Percentiles rank a stretch among this genome's conserved stretches.
These are phyloP conservation scores for Yamadazyma laniorum DNA, from an alignment of 805 yeast species.

Conservation along the genomic window DNA sequence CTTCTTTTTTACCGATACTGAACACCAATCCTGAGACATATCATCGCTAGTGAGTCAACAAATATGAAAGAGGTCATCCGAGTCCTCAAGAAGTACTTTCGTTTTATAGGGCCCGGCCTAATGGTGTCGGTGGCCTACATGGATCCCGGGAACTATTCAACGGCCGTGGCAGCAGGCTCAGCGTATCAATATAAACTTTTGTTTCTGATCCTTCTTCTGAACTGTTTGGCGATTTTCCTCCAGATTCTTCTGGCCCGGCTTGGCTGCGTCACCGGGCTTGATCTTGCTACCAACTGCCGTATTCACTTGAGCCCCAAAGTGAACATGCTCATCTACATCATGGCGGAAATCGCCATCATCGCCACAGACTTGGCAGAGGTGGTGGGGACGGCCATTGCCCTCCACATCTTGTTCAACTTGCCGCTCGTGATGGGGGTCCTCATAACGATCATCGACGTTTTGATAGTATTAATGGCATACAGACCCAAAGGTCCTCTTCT, in stretches of 20 bases:
- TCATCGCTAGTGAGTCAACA: too few relatives aligned
- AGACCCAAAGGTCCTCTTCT: conserved; percentile 70
- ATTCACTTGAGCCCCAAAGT: conserved; percentile 65
- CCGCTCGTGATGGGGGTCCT: conserved; percentile 76
- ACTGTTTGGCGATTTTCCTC: conserved; percentile 76
- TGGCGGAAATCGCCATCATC: conserved; percentile 84
- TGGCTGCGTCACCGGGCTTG: conserved; percentile 88
- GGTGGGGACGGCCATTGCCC: conserved; percentile 86
- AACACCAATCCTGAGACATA: too few relatives aligned
- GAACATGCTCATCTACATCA: conserved; percentile 58
- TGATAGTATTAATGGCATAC: conserved; percentile 75
- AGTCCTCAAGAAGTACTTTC: conserved; percentile 13
- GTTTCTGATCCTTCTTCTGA: conserved; percentile 72
- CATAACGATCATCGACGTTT: conserved; percentile 77
- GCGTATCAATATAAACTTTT: conserved; percentile 69
- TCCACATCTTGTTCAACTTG: conserved; percentile 70
- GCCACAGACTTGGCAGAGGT: conserved; percentile 95
- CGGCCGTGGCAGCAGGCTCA: conserved; percentile 89
- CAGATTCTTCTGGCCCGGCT: conserved; percentile 82
- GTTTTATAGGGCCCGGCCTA: conserved; percentile 82
- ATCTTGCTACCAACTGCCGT: conserved; percentile 82
- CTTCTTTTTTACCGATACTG: too few relatives aligned
- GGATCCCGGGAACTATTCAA: conserved; percentile 92
- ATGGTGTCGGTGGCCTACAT: conserved; percentile 88
- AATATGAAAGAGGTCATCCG: neutral